These are phyloP conservation scores for Aureobasidium subglaciale DNA, from an alignment of 2,329 filamentous ascomycete species.

Conservation along the genomic window DNA sequence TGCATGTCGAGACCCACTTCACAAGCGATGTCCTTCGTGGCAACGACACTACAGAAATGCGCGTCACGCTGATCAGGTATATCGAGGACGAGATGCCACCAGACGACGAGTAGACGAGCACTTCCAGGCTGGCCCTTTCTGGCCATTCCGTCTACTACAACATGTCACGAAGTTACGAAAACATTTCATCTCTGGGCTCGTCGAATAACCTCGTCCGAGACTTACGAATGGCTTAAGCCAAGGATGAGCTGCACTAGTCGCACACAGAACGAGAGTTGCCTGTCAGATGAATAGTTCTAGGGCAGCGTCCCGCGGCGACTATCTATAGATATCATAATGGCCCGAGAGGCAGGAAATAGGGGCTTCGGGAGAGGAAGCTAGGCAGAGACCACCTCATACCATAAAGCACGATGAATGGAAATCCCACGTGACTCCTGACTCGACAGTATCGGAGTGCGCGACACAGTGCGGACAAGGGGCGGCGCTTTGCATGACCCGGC, in stretches of 20 bases:
- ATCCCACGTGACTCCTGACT: slow-evolving; percentile 2
- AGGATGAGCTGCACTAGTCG: not conserved
- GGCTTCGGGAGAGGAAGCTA: not conserved
- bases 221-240: not conserved
- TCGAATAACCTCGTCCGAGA: not conserved
- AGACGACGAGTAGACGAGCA: slow-evolving; percentile 70
- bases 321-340: not conserved
- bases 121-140: not conserved
- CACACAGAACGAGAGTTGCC: not conserved
- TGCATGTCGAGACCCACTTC: slow-evolving; percentile 97
- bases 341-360: not conserved
- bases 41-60: slow-evolving; percentile 95
- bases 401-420: slow-evolving; percentile 7
- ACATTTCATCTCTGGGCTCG: not conserved
- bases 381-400: no score
- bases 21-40: slow-evolving; percentile 88
- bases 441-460: not conserved
- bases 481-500: not conserved
- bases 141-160: not conserved
- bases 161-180: slow-evolving; percentile 1
- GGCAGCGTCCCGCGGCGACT: not conserved
- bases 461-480: not conserved
- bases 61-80: slow-evolving; percentile 82
- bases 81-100: slow-evolving; percentile 97
- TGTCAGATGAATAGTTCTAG: not conserved